These are phyloP conservation scores for Emericellopsis cladophorae DNA, from an alignment of 2,329 filamentous ascomycete species.

Conservation along the genomic window DNA sequence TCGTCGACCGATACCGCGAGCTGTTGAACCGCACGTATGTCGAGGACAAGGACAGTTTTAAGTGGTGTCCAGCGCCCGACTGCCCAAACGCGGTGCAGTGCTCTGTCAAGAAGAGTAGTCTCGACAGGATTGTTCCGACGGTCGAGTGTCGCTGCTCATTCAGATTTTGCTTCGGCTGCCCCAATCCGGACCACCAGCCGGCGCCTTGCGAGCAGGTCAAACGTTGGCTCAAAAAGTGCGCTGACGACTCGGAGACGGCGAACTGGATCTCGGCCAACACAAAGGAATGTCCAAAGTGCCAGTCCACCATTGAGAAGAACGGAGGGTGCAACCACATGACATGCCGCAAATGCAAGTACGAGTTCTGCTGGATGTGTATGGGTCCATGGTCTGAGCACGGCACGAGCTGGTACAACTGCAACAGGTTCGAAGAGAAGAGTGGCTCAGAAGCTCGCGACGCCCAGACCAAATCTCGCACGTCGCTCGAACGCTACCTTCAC, in stretches of 20 bases:
- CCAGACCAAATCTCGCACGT: conserved; percentile 81
- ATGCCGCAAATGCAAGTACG: conserved; percentile 86
- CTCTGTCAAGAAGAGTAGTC: conserved; percentile 72
- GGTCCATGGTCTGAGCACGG: conserved; percentile 97
- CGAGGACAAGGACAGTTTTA: conserved; percentile 88
- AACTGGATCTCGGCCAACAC: conserved; percentile 99
- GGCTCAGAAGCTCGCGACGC: conserved; percentile 82
- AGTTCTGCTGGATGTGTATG: conserved; percentile 99
- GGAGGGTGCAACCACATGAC: conserved; percentile 98
- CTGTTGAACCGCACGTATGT: conserved; percentile 90
- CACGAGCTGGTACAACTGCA: conserved; percentile 99
- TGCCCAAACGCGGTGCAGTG: conserved; percentile 91
- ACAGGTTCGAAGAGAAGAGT: conserved; percentile 91
- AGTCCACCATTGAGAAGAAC: conserved; percentile 98
- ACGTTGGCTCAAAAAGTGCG: conserved; percentile 95
- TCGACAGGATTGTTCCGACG: conserved; percentile 76
- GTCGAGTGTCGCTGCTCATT: conserved; percentile 77
- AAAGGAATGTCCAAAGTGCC: conserved; percentile 92
- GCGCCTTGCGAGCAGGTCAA: conserved; percentile 86
- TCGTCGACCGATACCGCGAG: conserved; percentile 59
- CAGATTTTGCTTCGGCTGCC: conserved; percentile 92
- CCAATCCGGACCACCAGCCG: conserved; percentile 80
- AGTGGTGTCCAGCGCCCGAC: conserved; percentile 98
- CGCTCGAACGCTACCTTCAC: conserved; percentile 89
- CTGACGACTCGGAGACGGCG: conserved; percentile 93